These are phyloP conservation scores for Nyssa sinensis DNA, from an alignment of 148 eudicot species.

Conservation along the genomic window DNA sequence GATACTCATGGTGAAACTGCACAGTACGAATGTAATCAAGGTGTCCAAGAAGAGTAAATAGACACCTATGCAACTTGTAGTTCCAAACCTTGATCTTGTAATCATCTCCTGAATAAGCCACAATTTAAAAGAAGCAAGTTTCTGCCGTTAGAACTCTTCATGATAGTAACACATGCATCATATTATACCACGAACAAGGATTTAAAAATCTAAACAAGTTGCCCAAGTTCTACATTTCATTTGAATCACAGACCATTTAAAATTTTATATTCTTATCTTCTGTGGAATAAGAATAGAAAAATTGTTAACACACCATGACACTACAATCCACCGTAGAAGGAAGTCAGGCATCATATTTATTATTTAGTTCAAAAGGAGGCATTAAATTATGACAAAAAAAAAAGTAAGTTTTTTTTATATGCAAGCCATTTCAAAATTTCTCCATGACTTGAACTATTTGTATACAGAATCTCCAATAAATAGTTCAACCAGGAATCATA, in stretches of 20 bases:
- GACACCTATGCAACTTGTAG: slow-evolving; percentile 85
- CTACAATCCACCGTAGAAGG: background rate
- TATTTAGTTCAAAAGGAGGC: too few species aligned
- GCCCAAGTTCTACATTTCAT: background rate
- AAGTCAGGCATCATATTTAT: background rate
- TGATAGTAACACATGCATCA: background rate
- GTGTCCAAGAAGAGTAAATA: slow-evolving; percentile 91
- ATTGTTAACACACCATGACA: too few species aligned
- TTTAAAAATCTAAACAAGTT: background rate
- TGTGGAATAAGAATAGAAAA: background rate
- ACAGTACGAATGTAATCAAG: slow-evolving; percentile 96
- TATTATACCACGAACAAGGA: background rate
- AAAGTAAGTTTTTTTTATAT: too few species aligned
- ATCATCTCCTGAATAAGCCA: slow-evolving; percentile 74
- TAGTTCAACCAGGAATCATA: background rate
- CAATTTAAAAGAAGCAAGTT: slow-evolving; percentile 8
- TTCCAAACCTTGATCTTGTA: slow-evolving; percentile 97
- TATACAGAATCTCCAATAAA: background rate
- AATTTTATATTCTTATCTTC: too few species aligned
- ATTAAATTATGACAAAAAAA: too few species aligned
- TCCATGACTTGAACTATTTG: background rate
- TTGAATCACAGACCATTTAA: background rate
- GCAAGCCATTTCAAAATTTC: background rate
- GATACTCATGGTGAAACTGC: slow-evolving; percentile 89
- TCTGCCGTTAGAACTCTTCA: slow-evolving; percentile 1